Base-by-base conservation (phyloP, 257 asterid species). In the Apocynum venetum region DNA sequence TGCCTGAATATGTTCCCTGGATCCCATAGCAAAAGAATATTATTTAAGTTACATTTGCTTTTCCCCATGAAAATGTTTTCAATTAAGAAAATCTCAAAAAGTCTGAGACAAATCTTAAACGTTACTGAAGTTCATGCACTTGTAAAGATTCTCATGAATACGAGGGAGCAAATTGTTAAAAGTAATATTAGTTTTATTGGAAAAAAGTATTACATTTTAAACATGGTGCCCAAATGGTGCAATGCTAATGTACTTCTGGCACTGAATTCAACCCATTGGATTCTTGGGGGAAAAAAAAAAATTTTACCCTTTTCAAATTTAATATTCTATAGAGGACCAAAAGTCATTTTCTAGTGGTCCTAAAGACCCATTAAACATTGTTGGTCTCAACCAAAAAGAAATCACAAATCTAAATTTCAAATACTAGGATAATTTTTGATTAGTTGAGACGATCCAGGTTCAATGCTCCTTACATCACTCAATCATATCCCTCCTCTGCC, bases 111-210 rank as follows among this genome's bases (percentile, higher is more conserved):
- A n/a, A 71, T 49, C 44, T 71, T 49, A 25, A 71, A 49, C 60
- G 48, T n/a, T 71, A 49, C 46, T 47, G 14, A 49, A 72, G 76
- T 72, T 72, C 76, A 72, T 72, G 76, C 63, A 72, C 76, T 53
- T 12, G 25, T 11, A 47, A 49, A 48, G 63, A 48, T 72, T 72
- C 76, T 53, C 76, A 48, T 72, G 35, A 25, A 72, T 1, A 49
- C 5, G 46, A 72, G n/a, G 60, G 63, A 35, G 17, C 76, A 51
- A 49, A 25, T 0, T 72, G 57, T 13, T 72, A 51, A 25, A 49
- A 49, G 44, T 25, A 48, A 11, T 6, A 46, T 35, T 63, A 63
- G 13, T 57, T 20, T 5, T 6, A 20, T 60, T 25, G 41, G 25
- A 0, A 8, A 41, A 41, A 17, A 20, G 14, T 68, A 51, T 51